A percentile compares a stretch with the other conserved stretches of the same genome.
Conservation (phyloP, 2,329 filamentous ascomycete species). For the Fulvia fulva region DNA sequence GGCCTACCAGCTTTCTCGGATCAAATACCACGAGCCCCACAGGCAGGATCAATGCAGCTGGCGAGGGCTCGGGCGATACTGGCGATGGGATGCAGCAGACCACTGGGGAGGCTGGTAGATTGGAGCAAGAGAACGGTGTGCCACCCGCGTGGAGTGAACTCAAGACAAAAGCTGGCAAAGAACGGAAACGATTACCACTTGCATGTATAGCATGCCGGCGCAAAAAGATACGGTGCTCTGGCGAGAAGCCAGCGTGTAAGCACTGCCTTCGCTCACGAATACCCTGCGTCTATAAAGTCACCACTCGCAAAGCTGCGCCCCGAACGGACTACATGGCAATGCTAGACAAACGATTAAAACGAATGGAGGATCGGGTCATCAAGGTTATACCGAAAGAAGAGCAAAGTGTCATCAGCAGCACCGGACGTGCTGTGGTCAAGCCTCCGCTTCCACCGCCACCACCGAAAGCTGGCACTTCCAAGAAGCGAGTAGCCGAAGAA, state of each 20-base stretch:
- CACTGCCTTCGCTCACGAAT: slow-evolving; percentile 90
- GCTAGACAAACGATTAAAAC: slow-evolving; percentile 89
- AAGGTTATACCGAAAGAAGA: slow-evolving; percentile 90
- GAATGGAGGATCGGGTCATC: slow-evolving; percentile 97
- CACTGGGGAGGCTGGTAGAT: slow-evolving; percentile 8
- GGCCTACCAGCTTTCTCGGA: slow-evolving; percentile 26
- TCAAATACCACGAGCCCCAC: slow-evolving; percentile 31
- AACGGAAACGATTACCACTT: slow-evolving; percentile 84
- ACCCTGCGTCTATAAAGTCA: slow-evolving; percentile 96
- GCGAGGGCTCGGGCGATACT: slow-evolving; percentile 11
- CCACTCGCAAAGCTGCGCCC: slow-evolving; percentile 86
- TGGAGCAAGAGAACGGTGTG: slow-evolving; percentile 12
- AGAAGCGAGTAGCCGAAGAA: slow-evolving; percentile 81
- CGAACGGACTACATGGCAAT: slow-evolving; percentile 99
- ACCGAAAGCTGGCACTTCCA: slow-evolving; percentile 54
- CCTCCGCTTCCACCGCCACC: slow-evolving; percentile 62
- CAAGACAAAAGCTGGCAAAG: slow-evolving; percentile 75
- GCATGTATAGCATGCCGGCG: slow-evolving; percentile 93
- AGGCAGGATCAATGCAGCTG: slow-evolving; percentile 1
- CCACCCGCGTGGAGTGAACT: slow-evolving; percentile 49
- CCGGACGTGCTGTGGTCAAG: slow-evolving; percentile 79
- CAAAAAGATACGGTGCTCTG: slow-evolving; percentile 97
- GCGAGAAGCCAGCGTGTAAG: slow-evolving; percentile 95
- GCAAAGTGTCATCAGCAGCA: slow-evolving; percentile 61
- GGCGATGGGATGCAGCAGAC: slow-evolving; percentile 9